Evolutionary conservation across 2,329 filamentous ascomycete species (phyloP).

Genomic region (Epichloe brachyelytri): DNA sequence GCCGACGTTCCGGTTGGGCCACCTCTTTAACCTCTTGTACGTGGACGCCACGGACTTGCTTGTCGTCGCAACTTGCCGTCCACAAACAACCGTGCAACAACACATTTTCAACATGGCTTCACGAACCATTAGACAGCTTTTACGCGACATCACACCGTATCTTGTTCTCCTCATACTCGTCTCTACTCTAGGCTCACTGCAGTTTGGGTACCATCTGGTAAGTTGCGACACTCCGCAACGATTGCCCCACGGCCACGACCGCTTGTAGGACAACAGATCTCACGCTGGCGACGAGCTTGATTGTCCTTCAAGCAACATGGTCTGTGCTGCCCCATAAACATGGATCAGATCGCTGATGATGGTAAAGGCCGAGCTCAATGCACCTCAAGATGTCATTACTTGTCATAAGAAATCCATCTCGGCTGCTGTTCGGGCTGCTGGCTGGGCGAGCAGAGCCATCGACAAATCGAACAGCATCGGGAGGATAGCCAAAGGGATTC

Average conservation of each 20-base stretch:
- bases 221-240: conserved; percentile 10
- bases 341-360: not conserved
- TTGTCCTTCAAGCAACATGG: not conserved
- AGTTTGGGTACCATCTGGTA: conserved; percentile 92
- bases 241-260: not conserved
- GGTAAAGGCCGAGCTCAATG: conserved; percentile 72
- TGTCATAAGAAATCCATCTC: conserved; percentile 49
- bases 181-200: conserved; percentile 73
- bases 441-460: conserved; percentile 15
- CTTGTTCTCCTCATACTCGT: conserved; percentile 64
- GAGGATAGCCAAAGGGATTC: conserved; percentile 13
- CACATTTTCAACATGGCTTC: conserved; percentile 17
- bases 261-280: too few relatives aligned
- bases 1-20: not conserved
- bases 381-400: conserved; percentile 84
- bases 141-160: conserved; percentile 53
- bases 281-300: too few relatives aligned
- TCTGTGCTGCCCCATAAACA: not conserved
- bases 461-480: conserved; percentile 11
- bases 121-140: conserved; percentile 10
- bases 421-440: conserved; percentile 14
- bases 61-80: not conserved
- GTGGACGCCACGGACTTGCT: too few relatives aligned
- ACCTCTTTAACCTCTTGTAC: too few relatives aligned
- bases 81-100: not conserved